Conservation (phyloP, 176 grass and related monocot species). For the Avena sativa region DNA sequence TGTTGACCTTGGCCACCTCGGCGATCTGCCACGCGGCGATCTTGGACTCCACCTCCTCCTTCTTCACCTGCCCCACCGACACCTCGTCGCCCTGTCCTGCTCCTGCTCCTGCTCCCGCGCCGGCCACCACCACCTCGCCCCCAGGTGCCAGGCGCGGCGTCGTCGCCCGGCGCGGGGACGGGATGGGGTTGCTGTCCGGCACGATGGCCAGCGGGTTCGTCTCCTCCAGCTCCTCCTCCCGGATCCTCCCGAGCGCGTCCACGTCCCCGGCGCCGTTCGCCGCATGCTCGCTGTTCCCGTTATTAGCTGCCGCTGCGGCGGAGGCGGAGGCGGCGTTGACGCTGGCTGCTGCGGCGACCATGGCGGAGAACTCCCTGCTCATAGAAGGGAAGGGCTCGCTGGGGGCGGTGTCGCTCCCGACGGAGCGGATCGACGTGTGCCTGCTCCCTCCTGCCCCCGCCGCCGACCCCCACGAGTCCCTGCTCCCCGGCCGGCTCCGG, state of each 20-base stretch:
- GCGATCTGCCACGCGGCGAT: slow-evolving; percentile 96
- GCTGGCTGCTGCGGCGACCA: slow-evolving; percentile 75
- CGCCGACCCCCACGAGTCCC: slow-evolving; percentile 57
- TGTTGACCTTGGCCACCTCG: slow-evolving; percentile 93
- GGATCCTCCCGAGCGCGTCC: slow-evolving; percentile 51
- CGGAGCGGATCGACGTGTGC: slow-evolving; percentile 68
- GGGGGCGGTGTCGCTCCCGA: slow-evolving; percentile 66
- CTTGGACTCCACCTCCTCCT: slow-evolving; percentile 95
- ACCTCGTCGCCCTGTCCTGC: slow-evolving; percentile 12
- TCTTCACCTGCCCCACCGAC: slow-evolving; percentile 82
- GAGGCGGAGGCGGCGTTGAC: slow-evolving; percentile 39
- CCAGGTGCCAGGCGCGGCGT: slow-evolving; percentile 8
- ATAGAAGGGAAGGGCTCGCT: slow-evolving; percentile 63
- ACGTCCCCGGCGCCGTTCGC: slow-evolving; percentile 28
- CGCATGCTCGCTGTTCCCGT: neutral
- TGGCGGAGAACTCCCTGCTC: slow-evolving; percentile 78
- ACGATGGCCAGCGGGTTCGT: slow-evolving; percentile 93
- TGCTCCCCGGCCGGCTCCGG: slow-evolving; percentile 35
- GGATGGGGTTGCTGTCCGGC: slow-evolving; percentile 81
- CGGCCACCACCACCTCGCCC: neutral
- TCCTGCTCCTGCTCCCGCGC: neutral
- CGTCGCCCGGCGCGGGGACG: slow-evolving; percentile 61
- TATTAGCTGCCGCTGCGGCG: neutral
- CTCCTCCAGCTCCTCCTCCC: slow-evolving; percentile 84
- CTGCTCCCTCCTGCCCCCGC: slow-evolving; percentile 57